Percentiles rank a stretch among this genome's conserved stretches.
These are phyloP conservation scores for Lenwebbia sp. DNA, from an alignment of 345 rosid genomes.

Conservation along the genomic window DNA sequence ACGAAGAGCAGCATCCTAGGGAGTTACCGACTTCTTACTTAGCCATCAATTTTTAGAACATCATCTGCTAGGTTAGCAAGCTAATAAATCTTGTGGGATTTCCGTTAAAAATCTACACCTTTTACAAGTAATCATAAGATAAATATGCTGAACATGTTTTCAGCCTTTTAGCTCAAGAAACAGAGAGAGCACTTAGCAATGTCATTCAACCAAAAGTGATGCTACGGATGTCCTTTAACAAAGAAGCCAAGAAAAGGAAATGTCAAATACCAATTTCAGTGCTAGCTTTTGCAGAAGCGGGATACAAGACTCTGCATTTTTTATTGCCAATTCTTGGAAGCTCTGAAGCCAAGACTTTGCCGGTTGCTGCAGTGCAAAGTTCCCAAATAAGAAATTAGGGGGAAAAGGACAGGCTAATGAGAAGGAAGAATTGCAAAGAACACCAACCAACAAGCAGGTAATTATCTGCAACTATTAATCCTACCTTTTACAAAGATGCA, in stretches of 20 bases:
- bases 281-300: slow-evolving; percentile 89
- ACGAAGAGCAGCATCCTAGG: not conserved
- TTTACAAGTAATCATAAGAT: not conserved
- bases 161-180: not conserved
- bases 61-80: not conserved
- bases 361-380: slow-evolving; percentile 55
- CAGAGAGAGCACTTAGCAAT: not conserved
- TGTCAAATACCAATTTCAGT: slow-evolving; percentile 59
- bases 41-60: not conserved
- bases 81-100: not conserved
- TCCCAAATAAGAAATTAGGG: not conserved
- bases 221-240: not conserved
- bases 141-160: not conserved
- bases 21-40: not conserved
- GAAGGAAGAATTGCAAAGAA: not conserved
- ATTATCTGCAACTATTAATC: not conserved
- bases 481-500: not conserved
- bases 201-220: not conserved
- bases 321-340: slow-evolving; percentile 58
- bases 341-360: slow-evolving; percentile 85
- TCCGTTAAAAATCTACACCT: not conserved
- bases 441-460: not conserved
- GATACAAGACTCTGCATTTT: slow-evolving; percentile 78
- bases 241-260: not conserved
- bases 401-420: not conserved